phyloP scores from a whole-genome alignment of 2,329 filamentous ascomycete genomes.

The Xylariales sp. region DNA sequence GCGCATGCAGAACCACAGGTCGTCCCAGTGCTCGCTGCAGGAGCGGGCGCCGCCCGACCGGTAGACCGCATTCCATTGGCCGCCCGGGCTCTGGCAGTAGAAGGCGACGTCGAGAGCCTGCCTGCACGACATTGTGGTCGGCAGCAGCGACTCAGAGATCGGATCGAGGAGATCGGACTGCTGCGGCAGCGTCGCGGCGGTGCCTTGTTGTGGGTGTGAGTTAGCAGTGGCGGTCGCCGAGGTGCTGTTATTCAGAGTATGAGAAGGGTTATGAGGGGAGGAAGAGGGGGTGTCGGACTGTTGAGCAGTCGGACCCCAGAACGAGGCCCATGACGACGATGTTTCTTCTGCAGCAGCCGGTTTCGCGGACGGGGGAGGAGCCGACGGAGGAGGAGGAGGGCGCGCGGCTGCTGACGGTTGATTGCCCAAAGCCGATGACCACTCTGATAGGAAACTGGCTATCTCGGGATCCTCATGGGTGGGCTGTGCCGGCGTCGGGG shows the following conservation, averaged over 20 bases:
- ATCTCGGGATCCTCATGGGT: slow-evolving; percentile 43
- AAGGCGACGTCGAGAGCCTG: slow-evolving; percentile 89
- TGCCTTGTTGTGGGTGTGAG: no score
- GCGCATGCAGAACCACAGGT: slow-evolving; percentile 98
- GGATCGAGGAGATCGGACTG: slow-evolving; percentile 27
- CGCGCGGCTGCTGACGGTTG: slow-evolving; percentile 8
- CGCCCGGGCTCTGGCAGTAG: slow-evolving; percentile 87
- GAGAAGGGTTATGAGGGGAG: slow-evolving; percentile 21
- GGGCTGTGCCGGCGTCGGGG: slow-evolving; percentile 12
- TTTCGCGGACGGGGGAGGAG: slow-evolving; percentile 14
- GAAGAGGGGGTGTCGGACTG: slow-evolving; percentile 10
- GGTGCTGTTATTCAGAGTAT: slow-evolving; percentile 8
- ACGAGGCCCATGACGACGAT: slow-evolving; percentile 17
- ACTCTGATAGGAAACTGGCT: slow-evolving; percentile 45
- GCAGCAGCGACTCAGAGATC: slow-evolving; percentile 67
- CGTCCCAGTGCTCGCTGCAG: slow-evolving; percentile 83
- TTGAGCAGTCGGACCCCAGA: slow-evolving; percentile 24
- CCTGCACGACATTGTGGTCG: slow-evolving; percentile 81
- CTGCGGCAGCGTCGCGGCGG: slow-evolving; percentile 1
- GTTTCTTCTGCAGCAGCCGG: slow-evolving; percentile 1
- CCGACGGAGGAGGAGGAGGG: slow-evolving; percentile 6
- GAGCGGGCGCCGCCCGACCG: slow-evolving; percentile 72
- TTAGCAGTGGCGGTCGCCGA: slow-evolving; percentile 1
- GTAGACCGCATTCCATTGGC: slow-evolving; percentile 90
- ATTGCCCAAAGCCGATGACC: slow-evolving; percentile 21